Evolutionary conservation across 129 eudicot genomes (phyloP).

Genomic region (Erigeron canadensis): DNA sequence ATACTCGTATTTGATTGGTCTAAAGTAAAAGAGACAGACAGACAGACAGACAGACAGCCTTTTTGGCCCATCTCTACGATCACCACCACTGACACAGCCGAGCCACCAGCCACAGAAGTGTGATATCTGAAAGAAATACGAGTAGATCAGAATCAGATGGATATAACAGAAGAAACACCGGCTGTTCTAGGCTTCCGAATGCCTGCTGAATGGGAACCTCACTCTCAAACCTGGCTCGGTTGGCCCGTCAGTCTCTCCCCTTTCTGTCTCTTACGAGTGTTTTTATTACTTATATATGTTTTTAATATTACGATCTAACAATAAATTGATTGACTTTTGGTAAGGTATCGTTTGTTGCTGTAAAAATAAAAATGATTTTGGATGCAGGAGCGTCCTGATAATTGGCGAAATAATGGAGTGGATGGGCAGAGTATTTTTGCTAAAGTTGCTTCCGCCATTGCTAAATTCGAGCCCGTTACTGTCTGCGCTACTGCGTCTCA

Average conservation of each 20-base stretch:
- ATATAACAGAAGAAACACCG: constrained; percentile 59
- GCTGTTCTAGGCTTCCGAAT: constrained; percentile 52
- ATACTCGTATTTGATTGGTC: too few species aligned
- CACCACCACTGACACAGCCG: too few species aligned
- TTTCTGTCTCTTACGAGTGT: neutral
- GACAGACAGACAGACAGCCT: too few species aligned
- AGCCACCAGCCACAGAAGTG: too few species aligned
- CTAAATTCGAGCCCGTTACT: constrained; percentile 87
- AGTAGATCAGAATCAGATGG: constrained; percentile 38
- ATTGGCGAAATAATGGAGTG: constrained; percentile 77
- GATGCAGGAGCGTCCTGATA: constrained; percentile 85
- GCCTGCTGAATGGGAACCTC: constrained; percentile 94
- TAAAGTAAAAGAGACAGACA: too few species aligned
- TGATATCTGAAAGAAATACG: too few species aligned
- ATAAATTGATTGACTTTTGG: too few species aligned
- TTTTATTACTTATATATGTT: too few species aligned
- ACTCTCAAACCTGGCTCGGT: constrained; percentile 87
- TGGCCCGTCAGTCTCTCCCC: constrained; percentile 72
- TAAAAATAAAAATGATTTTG: neutral
- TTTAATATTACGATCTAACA: too few species aligned
- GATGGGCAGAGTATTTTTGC: constrained; percentile 67
- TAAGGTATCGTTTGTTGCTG: too few species aligned
- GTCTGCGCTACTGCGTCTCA: constrained; percentile 79
- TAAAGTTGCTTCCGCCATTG: constrained; percentile 75
- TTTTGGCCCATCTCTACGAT: too few species aligned